Base-by-base conservation (phyloP, 129 eudicot species). In the Flaveria ramosissima region DNA sequence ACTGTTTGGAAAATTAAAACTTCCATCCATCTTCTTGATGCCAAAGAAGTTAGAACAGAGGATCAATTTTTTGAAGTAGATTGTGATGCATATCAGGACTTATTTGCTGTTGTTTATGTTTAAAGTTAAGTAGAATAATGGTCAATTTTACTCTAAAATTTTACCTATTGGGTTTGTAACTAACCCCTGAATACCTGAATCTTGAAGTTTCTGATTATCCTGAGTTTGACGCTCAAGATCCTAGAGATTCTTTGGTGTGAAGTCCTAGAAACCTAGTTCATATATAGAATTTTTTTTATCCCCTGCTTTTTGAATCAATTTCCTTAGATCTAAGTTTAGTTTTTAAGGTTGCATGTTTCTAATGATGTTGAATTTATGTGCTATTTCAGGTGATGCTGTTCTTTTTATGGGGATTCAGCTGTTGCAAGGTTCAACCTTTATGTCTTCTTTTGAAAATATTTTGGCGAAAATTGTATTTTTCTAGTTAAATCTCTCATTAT, bases 371-470 rank as follows among this genome's bases (percentile, higher is more conserved):
- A 71, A 78, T 76, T 11, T 36, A 55, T 70, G 71, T 62, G 70
- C 78, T 50, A 73, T 82, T 84, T 41, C 95, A 95, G 99, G 97
- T 88, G 72, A 69, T 95, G 70, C 81, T 95, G 70, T 95, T 95
- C 84, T 71, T 95, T 74, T 70, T 89, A 43, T 95, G 99, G 99
- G 97, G 91, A 32, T 84, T 89, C 77, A 76, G 78, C 71, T 95
- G 97, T 85, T 89, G 92, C 86, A 91, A 95, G 99, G 99, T 84
- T 85, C 63, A 45, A 30, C 65, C 67, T 32, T 43, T 30, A 41
- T 73, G 60, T 43, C 17, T 72, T 39, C 52, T 80, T 59, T 47
- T 70, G 27, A 70, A 66, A 46, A 62, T 75, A n/a, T 68, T 52
- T 47, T 46, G 32, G 16, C 77, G 65, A 32, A 32, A 48, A 30